Conservation (phyloP, 257 asterid species). For the Anisodus acutangulus region DNA sequence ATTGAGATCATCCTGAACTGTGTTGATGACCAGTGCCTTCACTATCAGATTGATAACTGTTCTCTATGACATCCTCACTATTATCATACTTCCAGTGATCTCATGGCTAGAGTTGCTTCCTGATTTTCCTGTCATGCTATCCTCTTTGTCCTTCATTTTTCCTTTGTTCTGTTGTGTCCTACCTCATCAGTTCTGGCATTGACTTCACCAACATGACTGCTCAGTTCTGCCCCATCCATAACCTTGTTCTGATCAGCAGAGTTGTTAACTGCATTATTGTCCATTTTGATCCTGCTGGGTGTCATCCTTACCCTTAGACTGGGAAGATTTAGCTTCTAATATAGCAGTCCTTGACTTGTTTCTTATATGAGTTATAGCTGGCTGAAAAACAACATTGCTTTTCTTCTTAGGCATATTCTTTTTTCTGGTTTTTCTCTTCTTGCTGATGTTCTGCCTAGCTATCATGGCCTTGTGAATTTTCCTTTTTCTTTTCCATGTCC, state of each 20-base stretch:
- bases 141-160: background rate
- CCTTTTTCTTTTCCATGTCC: background rate
- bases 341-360: background rate
- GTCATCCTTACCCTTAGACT: slow-evolving; percentile 14
- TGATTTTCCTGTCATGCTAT: background rate
- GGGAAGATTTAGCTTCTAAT: background rate
- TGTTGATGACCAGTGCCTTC: background rate
- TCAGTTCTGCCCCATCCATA: background rate
- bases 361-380: slow-evolving; percentile 5
- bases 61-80: background rate
- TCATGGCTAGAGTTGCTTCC: background rate
- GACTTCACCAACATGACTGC: slow-evolving; percentile 10
- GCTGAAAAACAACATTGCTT: slow-evolving; percentile 18
- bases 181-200: background rate
- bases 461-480: background rate
- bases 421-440: background rate
- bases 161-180: slow-evolving; percentile 2
- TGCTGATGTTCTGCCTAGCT: background rate
- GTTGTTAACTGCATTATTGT: background rate
- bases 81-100: background rate
- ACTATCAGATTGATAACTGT: background rate
- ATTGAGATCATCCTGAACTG: slow-evolving; percentile 1
- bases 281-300: slow-evolving; percentile 17
- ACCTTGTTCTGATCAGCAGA: slow-evolving; percentile 5
- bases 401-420: background rate